phyloP scores from a whole-genome alignment of 2,329 filamentous ascomycete species.

The Hypoxylon sp. region DNA sequence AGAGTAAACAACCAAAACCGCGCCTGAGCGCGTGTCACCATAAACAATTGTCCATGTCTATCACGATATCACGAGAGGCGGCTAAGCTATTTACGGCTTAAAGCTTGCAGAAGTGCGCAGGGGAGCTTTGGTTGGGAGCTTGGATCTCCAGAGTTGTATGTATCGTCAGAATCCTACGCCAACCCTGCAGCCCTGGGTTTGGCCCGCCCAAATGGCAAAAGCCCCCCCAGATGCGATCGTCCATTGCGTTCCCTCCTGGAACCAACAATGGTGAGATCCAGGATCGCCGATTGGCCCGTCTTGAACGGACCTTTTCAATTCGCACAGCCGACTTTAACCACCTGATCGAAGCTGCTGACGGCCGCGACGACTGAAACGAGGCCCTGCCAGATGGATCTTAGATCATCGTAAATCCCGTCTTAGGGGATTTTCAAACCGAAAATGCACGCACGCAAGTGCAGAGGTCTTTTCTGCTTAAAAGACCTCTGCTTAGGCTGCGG shows the following conservation, averaged over 20 bases:
- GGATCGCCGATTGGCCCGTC: conserved; percentile 29
- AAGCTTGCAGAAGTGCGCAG: conserved; percentile 5
- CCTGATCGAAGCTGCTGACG: conserved; percentile 26
- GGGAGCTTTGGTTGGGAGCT: conserved; percentile 23
- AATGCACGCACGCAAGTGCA: neutral
- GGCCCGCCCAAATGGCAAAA: conserved; percentile 8
- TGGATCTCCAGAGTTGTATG: conserved; percentile 32
- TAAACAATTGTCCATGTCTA: conserved; percentile 29
- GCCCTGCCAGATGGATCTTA: conserved; percentile 25
- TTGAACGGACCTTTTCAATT: conserved; percentile 23
- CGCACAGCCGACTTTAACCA: conserved; percentile 29
- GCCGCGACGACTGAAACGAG: conserved; percentile 29
- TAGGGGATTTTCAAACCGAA: conserved; percentile 14
- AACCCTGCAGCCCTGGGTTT: conserved; percentile 16
- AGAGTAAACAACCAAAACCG: conserved; percentile 34
- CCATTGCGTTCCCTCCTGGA: conserved; percentile 22
- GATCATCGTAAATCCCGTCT: conserved; percentile 31
- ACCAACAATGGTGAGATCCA: conserved; percentile 22
- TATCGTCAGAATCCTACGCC: conserved; percentile 26
- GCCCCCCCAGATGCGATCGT: conserved; percentile 30
- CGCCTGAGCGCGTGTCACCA: conserved; percentile 33
- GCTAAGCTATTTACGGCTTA: conserved; percentile 34
- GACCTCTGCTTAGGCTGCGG: conserved; percentile 13
- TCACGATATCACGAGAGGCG: conserved; percentile 37
- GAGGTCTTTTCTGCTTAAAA: too few species aligned